Conservation (phyloP, 148 eudicot species). For the Chenopodium album region DNA sequence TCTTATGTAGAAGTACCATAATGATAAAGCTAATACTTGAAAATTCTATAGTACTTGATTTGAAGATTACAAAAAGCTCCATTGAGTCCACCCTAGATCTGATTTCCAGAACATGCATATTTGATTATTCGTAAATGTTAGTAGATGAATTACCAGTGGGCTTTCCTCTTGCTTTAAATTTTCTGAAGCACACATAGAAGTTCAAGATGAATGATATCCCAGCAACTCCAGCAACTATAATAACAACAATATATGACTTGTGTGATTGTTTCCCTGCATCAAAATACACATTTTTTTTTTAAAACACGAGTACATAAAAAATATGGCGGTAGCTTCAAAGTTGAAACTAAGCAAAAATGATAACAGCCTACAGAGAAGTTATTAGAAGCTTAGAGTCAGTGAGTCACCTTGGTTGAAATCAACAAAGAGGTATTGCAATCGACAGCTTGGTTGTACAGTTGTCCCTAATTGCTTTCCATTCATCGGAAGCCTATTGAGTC, state of each 20-base stretch:
- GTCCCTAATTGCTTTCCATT: slow-evolving; percentile 21
- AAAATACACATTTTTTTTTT: not conserved
- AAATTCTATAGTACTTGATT: too few relatives aligned
- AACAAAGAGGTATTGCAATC: slow-evolving; percentile 9
- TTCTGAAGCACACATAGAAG: slow-evolving; percentile 21
- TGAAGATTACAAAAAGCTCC: too few relatives aligned
- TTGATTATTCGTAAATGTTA: not conserved
- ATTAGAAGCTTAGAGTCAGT: not conserved
- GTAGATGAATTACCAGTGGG: slow-evolving; percentile 26
- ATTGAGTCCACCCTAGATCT: too few relatives aligned
- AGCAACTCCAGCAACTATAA: slow-evolving; percentile 16
- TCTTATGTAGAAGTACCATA: too few relatives aligned
- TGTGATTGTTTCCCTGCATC: slow-evolving; percentile 16
- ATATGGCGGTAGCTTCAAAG: not conserved
- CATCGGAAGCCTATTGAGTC: slow-evolving; percentile 13
- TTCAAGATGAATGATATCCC: slow-evolving; percentile 17
- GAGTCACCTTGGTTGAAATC: slow-evolving; percentile 22
- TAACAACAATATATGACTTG: not conserved
- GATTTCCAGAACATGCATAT: too few relatives aligned
- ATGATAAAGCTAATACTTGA: too few relatives aligned
- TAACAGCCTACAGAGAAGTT: not conserved
- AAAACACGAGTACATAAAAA: not conserved
- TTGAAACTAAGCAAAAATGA: not conserved
- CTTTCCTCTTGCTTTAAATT: slow-evolving; percentile 21
- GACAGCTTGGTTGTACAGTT: slow-evolving; percentile 30